phyloP scores from a whole-genome alignment of 192 early-diverging fungal species.

The Chytriomyces sp. region DNA sequence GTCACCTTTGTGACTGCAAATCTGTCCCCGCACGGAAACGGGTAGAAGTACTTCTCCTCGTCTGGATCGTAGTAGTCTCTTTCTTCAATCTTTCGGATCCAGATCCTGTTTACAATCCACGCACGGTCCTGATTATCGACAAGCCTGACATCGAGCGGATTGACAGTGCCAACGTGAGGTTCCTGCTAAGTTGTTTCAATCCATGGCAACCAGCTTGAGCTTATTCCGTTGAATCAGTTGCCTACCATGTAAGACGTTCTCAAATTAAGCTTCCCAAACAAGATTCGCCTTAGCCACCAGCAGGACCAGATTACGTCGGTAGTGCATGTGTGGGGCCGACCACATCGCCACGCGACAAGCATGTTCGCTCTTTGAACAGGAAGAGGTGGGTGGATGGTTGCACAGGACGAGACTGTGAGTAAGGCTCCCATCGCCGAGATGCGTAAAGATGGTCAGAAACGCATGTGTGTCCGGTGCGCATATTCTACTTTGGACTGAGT shows the following conservation, averaged over 20 bases:
- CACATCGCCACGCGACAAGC: constrained; percentile 23
- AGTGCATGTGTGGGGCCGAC: constrained; percentile 37
- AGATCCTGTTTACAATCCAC: not conserved
- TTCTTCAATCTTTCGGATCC: not conserved
- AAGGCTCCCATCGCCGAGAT: constrained; percentile 6
- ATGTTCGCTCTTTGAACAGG: constrained; percentile 14
- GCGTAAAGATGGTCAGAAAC: not conserved
- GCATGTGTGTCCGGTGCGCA: constrained; percentile 27
- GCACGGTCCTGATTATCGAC: not conserved
- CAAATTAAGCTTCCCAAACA: not conserved
- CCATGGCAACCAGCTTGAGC: not conserved
- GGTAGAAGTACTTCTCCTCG: constrained; percentile 79
- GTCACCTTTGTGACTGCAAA: constrained; percentile 81
- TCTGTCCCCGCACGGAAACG: constrained; percentile 96
- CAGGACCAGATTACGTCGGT: constrained; percentile 11
- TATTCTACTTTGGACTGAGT: not conserved
- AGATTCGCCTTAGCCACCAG: constrained; percentile 14
- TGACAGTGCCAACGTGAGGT: not conserved
- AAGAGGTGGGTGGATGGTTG: constrained; percentile 24
- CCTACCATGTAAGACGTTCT: constrained; percentile 23
- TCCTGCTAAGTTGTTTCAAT: not conserved
- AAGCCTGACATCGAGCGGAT: not conserved
- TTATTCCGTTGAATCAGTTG: not conserved
- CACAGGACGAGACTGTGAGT: not conserved
- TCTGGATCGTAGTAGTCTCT: constrained; percentile 76